Evolutionary conservation across 306 rosid genomes (phyloP).

Genomic region (Prunus persica): DNA sequence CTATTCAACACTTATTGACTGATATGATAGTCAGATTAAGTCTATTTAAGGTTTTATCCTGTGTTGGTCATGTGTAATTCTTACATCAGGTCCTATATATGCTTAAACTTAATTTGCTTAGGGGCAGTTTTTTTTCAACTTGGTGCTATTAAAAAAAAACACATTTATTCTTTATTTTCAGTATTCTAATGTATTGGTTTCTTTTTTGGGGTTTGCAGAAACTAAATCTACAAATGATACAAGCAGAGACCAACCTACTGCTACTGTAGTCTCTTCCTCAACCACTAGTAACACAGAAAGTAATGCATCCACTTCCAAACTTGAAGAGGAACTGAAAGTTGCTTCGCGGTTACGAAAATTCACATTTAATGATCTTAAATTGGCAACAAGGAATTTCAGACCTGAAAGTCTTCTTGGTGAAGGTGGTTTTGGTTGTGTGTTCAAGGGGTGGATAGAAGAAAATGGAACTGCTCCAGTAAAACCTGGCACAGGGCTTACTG

Average conservation of each 20-base stretch:
- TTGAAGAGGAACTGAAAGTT: conserved; percentile 93
- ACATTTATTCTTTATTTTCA: conserved; percentile 7
- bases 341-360: conserved; percentile 85
- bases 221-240: conserved; percentile 71
- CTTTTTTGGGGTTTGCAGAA: conserved; percentile 41
- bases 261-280: conserved; percentile 65
- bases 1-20: neutral
- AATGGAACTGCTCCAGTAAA: conserved; percentile 97
- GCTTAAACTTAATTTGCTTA: neutral
- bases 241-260: conserved; percentile 74
- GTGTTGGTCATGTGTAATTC: neutral
- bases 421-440: conserved; percentile 99
- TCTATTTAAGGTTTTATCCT: neutral
- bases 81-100: neutral
- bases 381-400: conserved; percentile 93
- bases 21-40: neutral
- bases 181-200: conserved; percentile 8
- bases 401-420: conserved; percentile 99
- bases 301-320: conserved; percentile 79
- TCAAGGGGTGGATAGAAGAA: conserved; percentile 99
- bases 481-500: conserved; percentile 99
- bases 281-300: conserved; percentile 89
- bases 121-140: neutral
- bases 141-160: neutral
- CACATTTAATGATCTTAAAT: conserved; percentile 82